phyloP scores from a whole-genome alignment of 805 yeast species.

The Lachancea kluyveri region DNA sequence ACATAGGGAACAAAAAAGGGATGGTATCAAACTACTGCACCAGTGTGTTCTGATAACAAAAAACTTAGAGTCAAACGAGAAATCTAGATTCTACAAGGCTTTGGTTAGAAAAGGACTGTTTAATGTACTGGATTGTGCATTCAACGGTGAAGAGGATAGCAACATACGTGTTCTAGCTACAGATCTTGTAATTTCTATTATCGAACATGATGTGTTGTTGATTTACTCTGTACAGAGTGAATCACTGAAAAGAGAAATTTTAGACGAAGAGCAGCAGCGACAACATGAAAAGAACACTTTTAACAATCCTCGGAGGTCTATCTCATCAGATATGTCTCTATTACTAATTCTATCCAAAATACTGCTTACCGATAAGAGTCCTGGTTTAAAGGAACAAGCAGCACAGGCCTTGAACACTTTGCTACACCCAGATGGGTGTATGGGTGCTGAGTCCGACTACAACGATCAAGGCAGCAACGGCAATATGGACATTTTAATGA shows the following conservation, averaged over 20 bases:
- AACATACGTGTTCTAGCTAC: slow-evolving; percentile 62
- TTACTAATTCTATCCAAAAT: slow-evolving; percentile 51
- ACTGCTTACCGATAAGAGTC: slow-evolving; percentile 53
- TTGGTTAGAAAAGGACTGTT: slow-evolving; percentile 66
- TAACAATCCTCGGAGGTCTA: not conserved
- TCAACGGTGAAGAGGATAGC: slow-evolving; percentile 40
- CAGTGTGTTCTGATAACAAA: slow-evolving; percentile 77
- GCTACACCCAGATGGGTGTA: slow-evolving; percentile 48
- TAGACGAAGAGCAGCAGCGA: slow-evolving; percentile 9
- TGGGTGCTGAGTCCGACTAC: slow-evolving; percentile 16
- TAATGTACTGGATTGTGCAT: slow-evolving; percentile 64
- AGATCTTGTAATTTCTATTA: slow-evolving; percentile 70
- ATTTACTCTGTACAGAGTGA: slow-evolving; percentile 35
- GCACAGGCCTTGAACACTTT: slow-evolving; percentile 75
- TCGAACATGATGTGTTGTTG: slow-evolving; percentile 74
- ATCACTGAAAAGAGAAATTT: slow-evolving; percentile 5
- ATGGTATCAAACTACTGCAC: slow-evolving; percentile 73
- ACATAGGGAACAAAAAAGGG: slow-evolving; percentile 38
- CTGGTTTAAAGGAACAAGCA: slow-evolving; percentile 75
- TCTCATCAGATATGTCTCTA: slow-evolving; percentile 46
- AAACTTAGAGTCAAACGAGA: slow-evolving; percentile 54
- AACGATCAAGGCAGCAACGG: slow-evolving; percentile 6
- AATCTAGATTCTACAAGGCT: slow-evolving; percentile 56
- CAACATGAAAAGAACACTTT: slow-evolving; percentile 5
- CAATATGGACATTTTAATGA: slow-evolving; percentile 6